Base-by-base conservation (phyloP, 805 yeast genomes). In the Teunomyces cretensis region DNA sequence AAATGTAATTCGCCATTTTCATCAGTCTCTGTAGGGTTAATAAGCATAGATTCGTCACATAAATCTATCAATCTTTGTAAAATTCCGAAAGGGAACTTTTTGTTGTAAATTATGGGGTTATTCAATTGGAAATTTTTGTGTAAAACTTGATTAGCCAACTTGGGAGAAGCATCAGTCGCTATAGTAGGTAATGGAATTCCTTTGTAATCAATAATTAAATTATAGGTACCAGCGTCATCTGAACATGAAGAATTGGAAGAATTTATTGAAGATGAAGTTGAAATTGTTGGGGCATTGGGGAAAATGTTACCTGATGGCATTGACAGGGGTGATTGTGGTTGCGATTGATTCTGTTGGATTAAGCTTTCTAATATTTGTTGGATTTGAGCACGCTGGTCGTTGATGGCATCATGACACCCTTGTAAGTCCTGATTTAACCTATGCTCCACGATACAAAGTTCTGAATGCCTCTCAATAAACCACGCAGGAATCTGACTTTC, bases 391-490 rank as follows among this genome's bases (percentile, higher is more conserved):
- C 78, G 74, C 44, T 88, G 96, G 43, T 91, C 97, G 2, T 78
- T 66, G 2, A 92, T 69, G 14, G 76, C 72, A 53, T 94, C 98
- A 52, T 92, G 96, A 38, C 83, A 70, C 30, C 74, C 54, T 57
- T 86, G 88, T 8, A 92, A 80, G 28, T 83, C 83, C 53, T 89
- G 90, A 57, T 84, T 90, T 9, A 86, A 79, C 55, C 83, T 78
- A 65, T 90, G 96, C 61, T 91, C 97, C 30, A 88, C 78, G 24
- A 87, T 72, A 56, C 99, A 94, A 39, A 87, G 68, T 57, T 90
- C 94, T 1, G 92, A 84, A 65, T 94, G 99, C 41, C 84, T 78
- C 55, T 92, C 99, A 32, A 94, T 72, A 86, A 96, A 94, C 99
- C 99, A 94, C 3, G 90, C 86, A 3, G 96, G 97, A n/a, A 90